Evolutionary conservation across 306 rosid species (phyloP).

Genomic region (Prunus mume): DNA sequence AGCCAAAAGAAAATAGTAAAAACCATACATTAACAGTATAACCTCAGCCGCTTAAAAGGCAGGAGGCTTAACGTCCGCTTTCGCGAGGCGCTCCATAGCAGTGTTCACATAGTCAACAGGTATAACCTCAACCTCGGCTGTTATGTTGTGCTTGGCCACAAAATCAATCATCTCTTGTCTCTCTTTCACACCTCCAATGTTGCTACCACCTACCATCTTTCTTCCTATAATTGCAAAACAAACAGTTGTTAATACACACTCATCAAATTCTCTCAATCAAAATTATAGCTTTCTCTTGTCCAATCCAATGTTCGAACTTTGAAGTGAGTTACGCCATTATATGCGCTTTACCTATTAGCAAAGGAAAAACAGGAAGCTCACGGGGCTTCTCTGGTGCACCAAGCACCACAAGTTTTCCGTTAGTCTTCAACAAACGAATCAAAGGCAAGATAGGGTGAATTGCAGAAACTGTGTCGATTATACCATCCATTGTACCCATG

Average conservation of each 20-base stretch:
- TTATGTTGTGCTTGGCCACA: conserved; percentile 24
- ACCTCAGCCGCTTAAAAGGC: not conserved
- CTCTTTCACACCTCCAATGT: no score
- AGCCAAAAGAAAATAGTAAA: no score
- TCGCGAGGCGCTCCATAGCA: not conserved
- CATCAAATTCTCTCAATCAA: not conserved
- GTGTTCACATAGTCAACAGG: conserved; percentile 16
- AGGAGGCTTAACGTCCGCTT: no score
- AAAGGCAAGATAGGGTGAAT: conserved; percentile 19
- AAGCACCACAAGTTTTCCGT: conserved; percentile 35
- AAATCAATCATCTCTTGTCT: conserved; percentile 13
- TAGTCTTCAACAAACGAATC: conserved; percentile 7
- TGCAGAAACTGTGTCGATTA: conserved; percentile 36
- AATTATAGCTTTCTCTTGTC: not conserved
- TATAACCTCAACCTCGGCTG: conserved; percentile 6
- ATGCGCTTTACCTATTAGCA: conserved; percentile 28
- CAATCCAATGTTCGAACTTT: no score
- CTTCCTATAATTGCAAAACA: not conserved
- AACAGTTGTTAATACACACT: not conserved
- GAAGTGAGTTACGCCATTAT: no score
- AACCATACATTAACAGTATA: no score
- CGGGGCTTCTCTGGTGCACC: conserved; percentile 25
- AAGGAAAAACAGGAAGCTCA: conserved; percentile 27
- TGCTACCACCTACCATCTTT: conserved; percentile 11
- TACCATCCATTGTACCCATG: conserved; percentile 33